These are phyloP conservation scores for Penicillium sp. DNA, from an alignment of 2,329 filamentous ascomycete genomes.

Conservation along the genomic window DNA sequence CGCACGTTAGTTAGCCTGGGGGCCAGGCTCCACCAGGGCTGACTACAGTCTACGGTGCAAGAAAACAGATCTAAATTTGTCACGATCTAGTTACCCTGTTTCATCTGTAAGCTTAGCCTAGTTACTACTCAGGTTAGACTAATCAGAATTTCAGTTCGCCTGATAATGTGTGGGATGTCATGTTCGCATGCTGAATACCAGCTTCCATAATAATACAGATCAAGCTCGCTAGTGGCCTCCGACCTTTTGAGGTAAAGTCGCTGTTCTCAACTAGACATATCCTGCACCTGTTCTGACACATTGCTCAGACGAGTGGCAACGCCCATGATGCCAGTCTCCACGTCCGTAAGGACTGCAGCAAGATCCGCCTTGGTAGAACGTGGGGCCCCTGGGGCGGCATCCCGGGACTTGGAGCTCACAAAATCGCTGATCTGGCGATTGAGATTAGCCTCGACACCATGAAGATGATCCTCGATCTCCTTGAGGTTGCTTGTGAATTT, in stretches of 20 bases:
- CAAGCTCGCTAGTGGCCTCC: constrained; percentile 6
- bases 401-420: constrained; percentile 41
- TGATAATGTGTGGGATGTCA: constrained; percentile 4
- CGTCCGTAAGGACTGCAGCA: constrained; percentile 59
- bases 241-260: constrained; percentile 23
- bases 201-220: constrained; percentile 23
- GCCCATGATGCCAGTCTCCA: constrained; percentile 61
- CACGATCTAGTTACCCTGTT: background rate
- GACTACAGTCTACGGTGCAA: too few species aligned
- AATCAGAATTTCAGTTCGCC: background rate
- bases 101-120: too few species aligned
- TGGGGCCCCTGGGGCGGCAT: constrained; percentile 44
- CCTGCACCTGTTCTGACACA: constrained; percentile 59
- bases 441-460: constrained; percentile 59
- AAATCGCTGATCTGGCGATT: constrained; percentile 59
- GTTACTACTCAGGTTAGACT: background rate
- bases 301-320: constrained; percentile 60
- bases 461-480: constrained; percentile 63
- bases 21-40: too few species aligned
- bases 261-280: constrained; percentile 49
- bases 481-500: constrained; percentile 57
- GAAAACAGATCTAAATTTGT: too few species aligned
- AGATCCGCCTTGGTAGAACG: constrained; percentile 46
- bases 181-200: constrained; percentile 11
- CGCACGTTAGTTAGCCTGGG: too few species aligned